These are phyloP conservation scores for Daldinia loculata DNA, from an alignment of 495 filamentous ascomycete species.

Conservation along the genomic window DNA sequence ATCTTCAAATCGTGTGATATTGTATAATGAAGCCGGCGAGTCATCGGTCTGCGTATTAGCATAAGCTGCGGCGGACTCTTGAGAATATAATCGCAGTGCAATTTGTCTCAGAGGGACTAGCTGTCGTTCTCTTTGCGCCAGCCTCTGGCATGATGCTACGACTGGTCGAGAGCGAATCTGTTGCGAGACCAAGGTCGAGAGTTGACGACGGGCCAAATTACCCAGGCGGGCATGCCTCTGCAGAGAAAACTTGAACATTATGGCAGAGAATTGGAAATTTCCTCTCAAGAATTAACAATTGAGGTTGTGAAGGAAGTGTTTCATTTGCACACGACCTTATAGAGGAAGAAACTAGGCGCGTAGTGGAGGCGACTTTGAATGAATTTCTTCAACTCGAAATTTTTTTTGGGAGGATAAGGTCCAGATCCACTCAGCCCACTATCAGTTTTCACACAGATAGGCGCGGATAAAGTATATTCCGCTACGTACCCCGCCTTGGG, in stretches of 20 bases:
- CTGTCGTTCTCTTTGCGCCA: conserved; percentile 22
- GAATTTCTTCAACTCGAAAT: conserved; percentile 34
- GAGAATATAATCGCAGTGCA: conserved; percentile 51
- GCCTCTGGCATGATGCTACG: conserved; percentile 25
- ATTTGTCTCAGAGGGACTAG: conserved; percentile 30
- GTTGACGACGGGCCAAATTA: conserved; percentile 38
- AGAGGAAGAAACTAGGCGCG: conserved; percentile 29
- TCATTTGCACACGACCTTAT: conserved; percentile 26
- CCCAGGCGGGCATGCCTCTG: conserved; percentile 48
- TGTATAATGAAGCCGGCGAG: conserved; percentile 27
- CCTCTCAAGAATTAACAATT: conserved; percentile 18
- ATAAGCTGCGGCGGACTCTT: conserved; percentile 43
- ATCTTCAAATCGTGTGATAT: conserved; percentile 74
- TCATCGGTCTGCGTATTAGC: conserved; percentile 7
- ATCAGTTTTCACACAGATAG: not conserved
- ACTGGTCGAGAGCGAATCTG: conserved; percentile 38
- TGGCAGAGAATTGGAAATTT: not conserved
- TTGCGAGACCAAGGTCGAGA: conserved; percentile 35
- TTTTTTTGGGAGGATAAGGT: conserved; percentile 15
- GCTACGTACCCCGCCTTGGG: not conserved
- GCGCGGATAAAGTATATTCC: conserved; percentile 1
- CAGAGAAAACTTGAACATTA: conserved; percentile 16
- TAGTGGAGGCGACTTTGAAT: conserved; percentile 41
- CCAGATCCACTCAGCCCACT: not conserved
- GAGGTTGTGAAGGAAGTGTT: conserved; percentile 26